Percentiles rank a stretch among this genome's conserved stretches.
Evolutionary conservation across 805 yeast genomes (phyloP).

Genomic region (Komagataella pastoris): DNA sequence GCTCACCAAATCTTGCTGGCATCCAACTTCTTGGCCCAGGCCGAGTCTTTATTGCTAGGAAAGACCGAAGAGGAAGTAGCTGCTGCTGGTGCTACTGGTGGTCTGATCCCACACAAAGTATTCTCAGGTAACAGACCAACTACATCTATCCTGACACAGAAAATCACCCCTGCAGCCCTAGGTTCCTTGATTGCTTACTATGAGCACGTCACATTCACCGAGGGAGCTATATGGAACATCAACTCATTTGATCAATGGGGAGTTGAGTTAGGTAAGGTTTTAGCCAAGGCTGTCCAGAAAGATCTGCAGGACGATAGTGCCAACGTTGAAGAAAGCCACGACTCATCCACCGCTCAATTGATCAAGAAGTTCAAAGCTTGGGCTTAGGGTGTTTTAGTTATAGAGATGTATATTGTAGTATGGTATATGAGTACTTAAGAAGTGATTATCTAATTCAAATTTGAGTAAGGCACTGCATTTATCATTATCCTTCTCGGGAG

Average conservation of each 20-base stretch:
- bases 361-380: slow-evolving; percentile 93
- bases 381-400: slow-evolving; percentile 21
- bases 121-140: slow-evolving; percentile 99
- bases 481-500: background rate
- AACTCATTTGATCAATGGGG: slow-evolving; percentile 99
- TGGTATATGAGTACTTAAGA: background rate
- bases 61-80: slow-evolving; percentile 74
- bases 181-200: slow-evolving; percentile 97
- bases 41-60: slow-evolving; percentile 96
- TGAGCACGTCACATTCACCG: slow-evolving; percentile 94
- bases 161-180: slow-evolving; percentile 90
- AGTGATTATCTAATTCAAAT: background rate
- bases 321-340: slow-evolving; percentile 48
- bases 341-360: slow-evolving; percentile 81
- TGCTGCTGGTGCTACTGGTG: slow-evolving; percentile 81
- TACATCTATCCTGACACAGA: slow-evolving; percentile 89
- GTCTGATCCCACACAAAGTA: slow-evolving; percentile 86
- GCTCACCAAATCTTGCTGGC: slow-evolving; percentile 96
- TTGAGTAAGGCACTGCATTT: background rate
- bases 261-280: slow-evolving; percentile 95
- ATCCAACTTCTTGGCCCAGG: slow-evolving; percentile 97
- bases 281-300: slow-evolving; percentile 89
- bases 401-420: background rate
- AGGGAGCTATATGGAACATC: slow-evolving; percentile 99
- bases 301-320: slow-evolving; percentile 58